phyloP scores from a whole-genome alignment of 352 stramenopile species.

The Pseudoperonospora humuli region DNA sequence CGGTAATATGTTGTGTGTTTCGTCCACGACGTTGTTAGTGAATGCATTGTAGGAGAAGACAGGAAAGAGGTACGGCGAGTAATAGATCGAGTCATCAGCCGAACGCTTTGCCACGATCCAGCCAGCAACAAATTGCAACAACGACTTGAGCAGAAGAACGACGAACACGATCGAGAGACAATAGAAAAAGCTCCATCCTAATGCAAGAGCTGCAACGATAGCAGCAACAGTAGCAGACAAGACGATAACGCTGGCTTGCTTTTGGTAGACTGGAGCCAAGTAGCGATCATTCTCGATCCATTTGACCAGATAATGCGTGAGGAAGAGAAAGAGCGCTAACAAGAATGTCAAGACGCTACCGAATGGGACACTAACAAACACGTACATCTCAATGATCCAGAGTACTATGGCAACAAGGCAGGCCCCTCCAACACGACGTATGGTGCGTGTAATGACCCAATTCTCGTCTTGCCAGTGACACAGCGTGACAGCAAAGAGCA shows the following conservation, averaged over 20 bases:
- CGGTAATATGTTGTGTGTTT: constrained; percentile 59
- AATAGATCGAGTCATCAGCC: constrained; percentile 64
- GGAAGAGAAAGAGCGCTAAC: constrained; percentile 53
- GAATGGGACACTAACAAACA: constrained; percentile 48
- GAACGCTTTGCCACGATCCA: constrained; percentile 45
- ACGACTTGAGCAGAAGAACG: constrained; percentile 72
- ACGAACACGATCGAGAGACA: constrained; percentile 81
- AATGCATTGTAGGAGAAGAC: constrained; percentile 88
- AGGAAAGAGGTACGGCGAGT: constrained; percentile 85
- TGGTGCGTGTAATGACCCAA: constrained; percentile 46
- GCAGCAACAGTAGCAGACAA: constrained; percentile 23
- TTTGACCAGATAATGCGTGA: constrained; percentile 71
- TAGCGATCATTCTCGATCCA: constrained; percentile 84
- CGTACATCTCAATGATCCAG: constrained; percentile 75
- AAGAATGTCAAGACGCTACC: constrained; percentile 56
- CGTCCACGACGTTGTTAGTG: constrained; percentile 87
- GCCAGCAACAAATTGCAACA: constrained; percentile 46
- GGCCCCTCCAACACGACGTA: constrained; percentile 24
- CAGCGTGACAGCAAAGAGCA: constrained; percentile 64
- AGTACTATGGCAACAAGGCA: constrained; percentile 31
- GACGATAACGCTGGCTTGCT: constrained; percentile 38
- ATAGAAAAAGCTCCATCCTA: constrained; percentile 70
- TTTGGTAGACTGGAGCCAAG: constrained; percentile 55
- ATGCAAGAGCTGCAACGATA: constrained; percentile 36
- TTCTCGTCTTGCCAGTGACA: constrained; percentile 72